Base-by-base conservation (phyloP, 2,329 filamentous ascomycete genomes). In the Emergomyces orientalis region DNA sequence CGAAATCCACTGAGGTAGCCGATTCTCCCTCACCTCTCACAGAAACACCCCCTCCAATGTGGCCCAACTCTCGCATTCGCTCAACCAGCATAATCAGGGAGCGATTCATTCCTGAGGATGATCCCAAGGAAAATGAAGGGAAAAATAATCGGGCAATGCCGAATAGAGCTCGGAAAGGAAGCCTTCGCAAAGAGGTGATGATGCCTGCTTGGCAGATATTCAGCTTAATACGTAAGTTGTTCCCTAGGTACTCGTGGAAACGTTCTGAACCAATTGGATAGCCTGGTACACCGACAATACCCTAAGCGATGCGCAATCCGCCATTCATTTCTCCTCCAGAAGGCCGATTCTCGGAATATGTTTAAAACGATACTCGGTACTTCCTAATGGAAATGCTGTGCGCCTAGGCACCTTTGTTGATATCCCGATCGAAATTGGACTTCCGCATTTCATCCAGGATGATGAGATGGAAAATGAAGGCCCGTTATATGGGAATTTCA, bases 151-250 rank as follows among this genome's bases (percentile, higher is more conserved):
- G 14, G 0, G 43, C 27, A 27, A 30, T 30, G 7, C 43, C 34
- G 34, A 39, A 30, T 19, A 58, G 49, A 27, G 49, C 17, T 11
- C 65, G 60, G 27, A 65, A 65, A 61, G 63, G 63, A 41, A 71
- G 74, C 63, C 70, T 82, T 59, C 75, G 82, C 66, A 96, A 93
- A 71, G 92, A 96, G 69, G 89, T 97, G 17, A 87, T 93, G 63
- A 96, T 97, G 79, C 93, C 93, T 45, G 94, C 94, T 1, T 97
- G 92, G 91, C 93, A 97, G 71, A 96, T 97, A 71, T 97, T 97
- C 77, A 91, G 89, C 70, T 79, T 97, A 32, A 91, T 97, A 69
- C 92, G 89, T 91, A 79, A 77, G 88, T 81, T 69, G 62, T 47
- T n/a, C 60, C 19, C 22, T 25, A 63, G 22, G 52, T 27, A 41